Base-by-base conservation (phyloP, 495 filamentous ascomycete genomes). In the Neurospora pannonica region DNA sequence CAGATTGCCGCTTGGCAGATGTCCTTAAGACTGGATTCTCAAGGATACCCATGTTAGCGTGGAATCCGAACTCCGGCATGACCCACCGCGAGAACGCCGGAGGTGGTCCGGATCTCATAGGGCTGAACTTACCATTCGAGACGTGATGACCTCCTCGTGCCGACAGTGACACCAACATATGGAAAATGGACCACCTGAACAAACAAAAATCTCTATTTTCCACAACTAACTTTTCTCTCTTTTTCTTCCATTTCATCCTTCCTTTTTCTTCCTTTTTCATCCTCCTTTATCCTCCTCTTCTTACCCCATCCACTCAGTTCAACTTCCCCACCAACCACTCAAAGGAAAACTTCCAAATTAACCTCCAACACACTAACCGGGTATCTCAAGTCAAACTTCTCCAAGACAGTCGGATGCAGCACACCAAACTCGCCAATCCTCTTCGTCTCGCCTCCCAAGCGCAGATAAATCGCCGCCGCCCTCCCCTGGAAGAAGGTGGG, bases 351-450 rank as follows among this genome's bases (percentile, higher is more conserved):
- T 84, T 98, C 97, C 24, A 99, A 89, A 79, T 98, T 96, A 74
- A 99, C 85, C 86, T 98, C 97, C 78, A 99, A 82, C n/a, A 92
- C 93, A 84, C 94, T 97, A 81, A 96, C 92, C 54, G 96, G 96
- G 85, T 95, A 93, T 85, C 90, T 93, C 75, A 99, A 86, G 76
- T 98, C 96, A 81, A 94, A 99, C 76, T 95, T 95, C 81, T 97
- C 93, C 77, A 98, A 84, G 71, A 98, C 97, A 7, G 89, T 92
- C 6, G 96, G 96, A 81, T 98, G 96, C 77, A 98, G 83, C 76
- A 98, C 95, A 77, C 96, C 96, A 81, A 99, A 95, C 77, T 90
- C 87, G 76, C 96, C 96, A 80, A 99, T 92, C 19, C 89, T 85
- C 67, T 85, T 84, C 67, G 90, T 87, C 84, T 92, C 91, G 39